A percentile compares a stretch with the other conserved stretches of the same genome.
Evolutionary conservation across 805 yeast genomes (phyloP).

Genomic region (Kazachstania viticola): DNA sequence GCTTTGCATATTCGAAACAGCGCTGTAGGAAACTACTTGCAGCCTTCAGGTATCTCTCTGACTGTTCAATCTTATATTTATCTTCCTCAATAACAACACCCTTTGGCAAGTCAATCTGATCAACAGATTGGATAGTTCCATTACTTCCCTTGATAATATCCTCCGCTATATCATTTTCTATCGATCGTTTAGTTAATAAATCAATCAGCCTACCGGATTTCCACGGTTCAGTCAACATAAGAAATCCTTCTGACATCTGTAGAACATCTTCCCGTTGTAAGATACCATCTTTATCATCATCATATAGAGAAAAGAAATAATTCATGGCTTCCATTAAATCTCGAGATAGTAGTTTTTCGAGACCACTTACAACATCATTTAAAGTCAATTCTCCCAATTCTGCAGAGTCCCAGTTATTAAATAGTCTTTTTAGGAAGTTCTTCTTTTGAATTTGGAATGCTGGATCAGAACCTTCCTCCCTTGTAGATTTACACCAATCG

Average conservation of each 20-base stretch:
- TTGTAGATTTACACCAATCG: constrained; percentile 50
- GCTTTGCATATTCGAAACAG: constrained; percentile 82
- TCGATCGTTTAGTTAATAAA: constrained; percentile 44
- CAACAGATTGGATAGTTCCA: constrained; percentile 23
- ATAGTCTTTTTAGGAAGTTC: constrained; percentile 52
- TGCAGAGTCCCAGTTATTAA: constrained; percentile 58
- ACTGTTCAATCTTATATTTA: constrained; percentile 48
- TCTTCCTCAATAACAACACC: constrained; percentile 54
- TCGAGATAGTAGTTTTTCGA: constrained; percentile 53
- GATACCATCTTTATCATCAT: constrained; percentile 42
- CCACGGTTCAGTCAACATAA: constrained; percentile 77
- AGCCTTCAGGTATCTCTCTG: constrained; percentile 75
- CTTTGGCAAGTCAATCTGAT: constrained; percentile 40
- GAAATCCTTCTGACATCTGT: constrained; percentile 75
- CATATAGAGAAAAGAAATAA: constrained; percentile 70
- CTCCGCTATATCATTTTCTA: constrained; percentile 60
- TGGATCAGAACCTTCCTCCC: constrained; percentile 28
- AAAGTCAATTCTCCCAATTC: constrained; percentile 46
- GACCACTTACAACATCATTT: constrained; percentile 59
- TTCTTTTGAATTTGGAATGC: constrained; percentile 24
- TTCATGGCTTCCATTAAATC: constrained; percentile 74
- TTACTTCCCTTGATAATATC: constrained; percentile 32
- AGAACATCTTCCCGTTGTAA: constrained; percentile 72
- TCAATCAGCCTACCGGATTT: constrained; percentile 63
- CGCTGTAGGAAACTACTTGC: constrained; percentile 79